Base-by-base conservation (phyloP, 768 basidiomycete genomes). In the Tephrocybe rancida region DNA sequence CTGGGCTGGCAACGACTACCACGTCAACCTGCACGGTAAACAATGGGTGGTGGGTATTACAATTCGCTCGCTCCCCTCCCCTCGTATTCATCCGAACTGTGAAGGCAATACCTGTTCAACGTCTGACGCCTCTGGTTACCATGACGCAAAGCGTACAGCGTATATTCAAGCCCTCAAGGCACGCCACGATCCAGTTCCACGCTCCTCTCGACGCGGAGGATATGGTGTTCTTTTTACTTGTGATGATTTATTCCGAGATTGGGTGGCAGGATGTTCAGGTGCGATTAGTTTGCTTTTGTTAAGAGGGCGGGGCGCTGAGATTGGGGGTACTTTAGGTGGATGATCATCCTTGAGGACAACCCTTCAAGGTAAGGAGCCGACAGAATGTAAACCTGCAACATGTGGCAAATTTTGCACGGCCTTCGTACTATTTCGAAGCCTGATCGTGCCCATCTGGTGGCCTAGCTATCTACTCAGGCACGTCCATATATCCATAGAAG, bases 241-340 rank as follows among this genome's bases (percentile, higher is more conserved):
- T 50, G 16, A 50, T 54, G 48, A 46, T 58, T 0, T 54, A 54
- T 22, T 50, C 57, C 1, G 57, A 58, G 29, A 34, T 58, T 18
- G 49, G 42, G 27, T 52, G 52, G 52, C 57, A 48, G 37, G 57
- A 58, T 32, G 57, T 50, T 14, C 44, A 53, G 26, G 57, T 58
- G 9, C 19, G 50, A 8, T 9, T 9, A 37, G 14, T 7, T 22
- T 41, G 9, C 9, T 21, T 38, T 38, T 18, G 7, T 8, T n/a
- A 5, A 18, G 13, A 27, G n/a, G n/a, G n/a, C n/a, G n/a, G n/a
- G n/a, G n/a, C n/a, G n/a, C n/a, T 22, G 2, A 10, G 18, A 13
- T 49, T 16, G 5, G 14, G 6, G 18, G 19, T n/a, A 21, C 39
- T 6, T 1, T 29, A 52, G 50, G 32, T 44, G 16, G 50, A 52